These are phyloP conservation scores for Gaeumannomyces sp. DNA, from an alignment of 2,329 filamentous ascomycete genomes.

Conservation along the genomic window DNA sequence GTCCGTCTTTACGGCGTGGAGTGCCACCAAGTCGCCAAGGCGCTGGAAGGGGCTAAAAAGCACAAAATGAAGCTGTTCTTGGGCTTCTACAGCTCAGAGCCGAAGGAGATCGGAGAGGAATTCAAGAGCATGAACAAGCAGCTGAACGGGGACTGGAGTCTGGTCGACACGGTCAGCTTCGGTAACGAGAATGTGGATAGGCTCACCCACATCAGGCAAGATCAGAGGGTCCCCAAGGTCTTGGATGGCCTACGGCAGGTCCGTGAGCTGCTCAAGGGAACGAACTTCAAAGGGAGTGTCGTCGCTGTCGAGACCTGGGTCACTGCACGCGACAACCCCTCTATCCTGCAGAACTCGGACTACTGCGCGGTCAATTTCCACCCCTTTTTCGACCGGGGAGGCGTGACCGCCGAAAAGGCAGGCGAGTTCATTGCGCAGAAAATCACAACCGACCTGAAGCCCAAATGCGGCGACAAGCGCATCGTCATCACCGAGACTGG, in stretches of 20 bases:
- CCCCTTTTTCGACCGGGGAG: conserved; percentile 67
- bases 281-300: conserved; percentile 49
- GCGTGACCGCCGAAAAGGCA: conserved; percentile 51
- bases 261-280: conserved; percentile 46
- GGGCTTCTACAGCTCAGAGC: conserved; percentile 60
- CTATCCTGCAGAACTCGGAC: conserved; percentile 67
- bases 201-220: not conserved
- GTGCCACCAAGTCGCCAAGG: conserved; percentile 63
- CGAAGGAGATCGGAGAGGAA: conserved; percentile 43
- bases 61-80: conserved; percentile 65
- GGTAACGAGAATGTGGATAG: conserved; percentile 68
- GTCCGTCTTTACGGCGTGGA: conserved; percentile 8
- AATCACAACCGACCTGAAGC: not conserved
- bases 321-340: conserved; percentile 58
- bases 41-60: conserved; percentile 56
- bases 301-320: conserved; percentile 77
- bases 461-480: conserved; percentile 37
- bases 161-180: conserved; percentile 65
- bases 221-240: conserved; percentile 45
- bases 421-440: conserved; percentile 57
- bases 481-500: conserved; percentile 77
- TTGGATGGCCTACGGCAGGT: conserved; percentile 51
- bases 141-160: conserved; percentile 58
- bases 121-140: conserved; percentile 55
- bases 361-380: conserved; percentile 79